Base-by-base conservation (phyloP, 2,329 filamentous ascomycete species). In the Colletotrichum lini region DNA sequence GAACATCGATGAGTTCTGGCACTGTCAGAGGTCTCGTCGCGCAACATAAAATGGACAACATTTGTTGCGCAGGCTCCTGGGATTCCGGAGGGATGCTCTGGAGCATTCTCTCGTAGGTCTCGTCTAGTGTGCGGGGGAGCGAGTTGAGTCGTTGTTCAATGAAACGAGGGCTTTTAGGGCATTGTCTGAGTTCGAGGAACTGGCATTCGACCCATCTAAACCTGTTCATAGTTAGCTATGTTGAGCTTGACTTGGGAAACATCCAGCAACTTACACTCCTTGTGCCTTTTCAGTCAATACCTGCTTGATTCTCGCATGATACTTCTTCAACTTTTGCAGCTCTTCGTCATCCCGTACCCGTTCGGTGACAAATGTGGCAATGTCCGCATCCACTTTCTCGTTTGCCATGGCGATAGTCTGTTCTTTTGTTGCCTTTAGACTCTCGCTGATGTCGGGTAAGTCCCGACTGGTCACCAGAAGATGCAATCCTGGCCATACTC, bases 71-170 rank as follows among this genome's bases (percentile, higher is more conserved):
- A 23, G 38, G 42, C 1, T 63, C 26, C 30, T 35, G 23, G 3
- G 47, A 30, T 15, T 50, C 44, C 2, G n/a, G 10, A 12, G 58
- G 57, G 0, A 63, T 63, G 21, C 42, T 47, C 5, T 18, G 21
- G 6, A 67, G 23, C 65, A 63, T 66, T 16, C 75, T 71, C 9
- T 73, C 72, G 58, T 80, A 79, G 10, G 77, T 78, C n/a, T 78
- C 75, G 47, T 77, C 73, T 4, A 80, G 69, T 12, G 74, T 66
- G 50, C 42, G 76, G 0, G 80, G 73, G 13, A 79, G 73, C 30
- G 60, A 77, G 18, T 74, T 74, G 15, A 68, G 23, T 13, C 56
- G 52, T 35, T 42, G 52, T 18, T 54, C 52, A 9, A 54, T 30
- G 30, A 21, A 30, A 21, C 21, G 9, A 18, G 35, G 16, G 10